Base-by-base conservation (phyloP, 129 eudicot species). In the Chrysanthemum makinoi region DNA sequence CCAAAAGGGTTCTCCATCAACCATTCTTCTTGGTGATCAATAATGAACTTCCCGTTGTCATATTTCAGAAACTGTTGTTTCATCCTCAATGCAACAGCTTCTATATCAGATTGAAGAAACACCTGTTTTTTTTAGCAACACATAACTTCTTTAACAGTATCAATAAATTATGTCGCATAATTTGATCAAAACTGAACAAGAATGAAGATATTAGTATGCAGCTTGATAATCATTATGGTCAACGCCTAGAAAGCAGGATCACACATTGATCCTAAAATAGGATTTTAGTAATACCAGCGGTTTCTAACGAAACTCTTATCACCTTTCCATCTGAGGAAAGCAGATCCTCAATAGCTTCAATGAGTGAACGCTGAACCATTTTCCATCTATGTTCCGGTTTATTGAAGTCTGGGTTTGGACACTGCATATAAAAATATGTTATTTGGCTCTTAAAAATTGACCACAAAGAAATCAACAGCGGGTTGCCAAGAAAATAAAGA, bases 371-470 rank as follows among this genome's bases (percentile, higher is more conserved):
- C 63, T 83, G 96, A 75, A 91, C 68, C 96, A 91, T 81, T 74
- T 89, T 81, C 96, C 98, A 88, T 44, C 98, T 86, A 64, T 84
- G 82, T 61, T 88, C 91, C 70, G 96, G 94, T 74, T 72, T 85
- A 68, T 77, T 89, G 77, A 91, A 91, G 68, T 91, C 96, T 7
- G 98, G 98, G 72, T 88, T 88, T 59, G 96, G 98, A 81, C 98
- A 91, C 98, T 91, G 82, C 81, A 69, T 15, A 44, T 13, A 74
- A 33, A 63, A 4, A 62, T 13, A 52, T 53, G 10, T 73, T n/a
- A 43, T 33, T 78, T 66, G 65, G 77, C 18, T 63, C 51, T 33
- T 76, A 3, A 35, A 19, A 51, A 74, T 19, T 39, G 46, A 39
- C 15, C 24, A 33, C 35, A 53, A 39, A 39, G 10, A 39, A 39